A percentile compares a stretch with the other conserved stretches of the same genome.
phyloP scores from a whole-genome alignment of 495 filamentous ascomycete genomes.

The Talaromyces wortmannii region DNA sequence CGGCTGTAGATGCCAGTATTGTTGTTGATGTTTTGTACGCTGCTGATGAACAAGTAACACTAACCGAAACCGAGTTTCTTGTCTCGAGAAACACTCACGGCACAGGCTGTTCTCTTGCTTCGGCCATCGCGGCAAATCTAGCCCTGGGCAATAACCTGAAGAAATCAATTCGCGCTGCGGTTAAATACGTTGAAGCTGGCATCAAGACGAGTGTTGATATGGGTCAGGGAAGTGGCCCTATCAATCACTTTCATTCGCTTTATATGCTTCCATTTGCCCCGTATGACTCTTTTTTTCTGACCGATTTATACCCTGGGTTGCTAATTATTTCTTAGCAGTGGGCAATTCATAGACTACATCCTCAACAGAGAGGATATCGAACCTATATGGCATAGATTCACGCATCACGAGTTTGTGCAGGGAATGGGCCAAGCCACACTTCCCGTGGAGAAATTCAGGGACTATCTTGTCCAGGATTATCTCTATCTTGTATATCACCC shows the following conservation, averaged over 20 bases:
- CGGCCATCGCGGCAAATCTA: slow-evolving; percentile 84
- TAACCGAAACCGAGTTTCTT: slow-evolving; percentile 63
- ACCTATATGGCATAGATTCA: slow-evolving; percentile 62
- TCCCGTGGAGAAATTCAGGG: slow-evolving; percentile 66
- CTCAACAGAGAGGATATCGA: slow-evolving; percentile 69
- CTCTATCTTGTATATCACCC: slow-evolving; percentile 62
- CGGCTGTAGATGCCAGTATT: slow-evolving; percentile 48
- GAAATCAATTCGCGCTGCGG: slow-evolving; percentile 61
- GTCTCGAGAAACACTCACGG: slow-evolving; percentile 82
- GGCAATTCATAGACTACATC: slow-evolving; percentile 76
- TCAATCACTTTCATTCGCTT: slow-evolving; percentile 90
- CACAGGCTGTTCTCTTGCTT: slow-evolving; percentile 91
- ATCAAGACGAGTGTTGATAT: slow-evolving; percentile 70
- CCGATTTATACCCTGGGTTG: not conserved
- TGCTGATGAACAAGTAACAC: slow-evolving; percentile 17
- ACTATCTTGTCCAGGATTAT: slow-evolving; percentile 86
- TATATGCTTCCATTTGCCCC: slow-evolving; percentile 74
- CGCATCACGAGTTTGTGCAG: slow-evolving; percentile 73
- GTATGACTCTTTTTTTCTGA: slow-evolving; percentile 43
- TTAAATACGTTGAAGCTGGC: slow-evolving; percentile 75
- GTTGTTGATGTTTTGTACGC: slow-evolving; percentile 67
- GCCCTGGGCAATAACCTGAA: slow-evolving; percentile 56
- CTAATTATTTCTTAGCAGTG: slow-evolving; percentile 39
- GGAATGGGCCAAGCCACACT: slow-evolving; percentile 70
- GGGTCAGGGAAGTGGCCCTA: slow-evolving; percentile 77